Percentiles rank a stretch among this genome's conserved stretches.
phyloP scores from a whole-genome alignment of 371 early-diverging fungal genomes.

The Rhizoclosmatium hyalinum region DNA sequence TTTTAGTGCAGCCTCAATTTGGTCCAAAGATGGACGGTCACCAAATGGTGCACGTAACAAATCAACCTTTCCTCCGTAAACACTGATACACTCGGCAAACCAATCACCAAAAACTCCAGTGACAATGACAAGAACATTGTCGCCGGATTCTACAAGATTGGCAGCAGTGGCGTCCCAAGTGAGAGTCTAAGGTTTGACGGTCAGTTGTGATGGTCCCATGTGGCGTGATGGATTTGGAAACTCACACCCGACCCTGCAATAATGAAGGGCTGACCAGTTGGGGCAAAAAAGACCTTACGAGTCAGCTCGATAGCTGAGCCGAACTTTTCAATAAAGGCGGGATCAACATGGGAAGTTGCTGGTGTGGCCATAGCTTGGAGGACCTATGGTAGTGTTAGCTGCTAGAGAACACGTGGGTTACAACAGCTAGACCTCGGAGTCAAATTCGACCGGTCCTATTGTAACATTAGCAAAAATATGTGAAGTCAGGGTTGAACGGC shows the following conservation, averaged over 20 bases:
- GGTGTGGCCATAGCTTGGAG: conserved; percentile 88
- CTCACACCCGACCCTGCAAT: conserved; percentile 84
- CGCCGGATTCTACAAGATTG: conserved; percentile 89
- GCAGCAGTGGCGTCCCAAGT: conserved; percentile 95
- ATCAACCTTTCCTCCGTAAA: conserved; percentile 88
- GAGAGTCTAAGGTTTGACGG: conserved; percentile 44
- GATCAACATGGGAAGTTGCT: conserved; percentile 93
- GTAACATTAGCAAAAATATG: not conserved
- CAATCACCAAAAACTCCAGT: conserved; percentile 97
- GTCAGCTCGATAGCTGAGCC: conserved; percentile 85
- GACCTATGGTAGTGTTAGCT: conserved; percentile 29
- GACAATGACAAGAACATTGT: conserved; percentile 87
- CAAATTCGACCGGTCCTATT: conserved; percentile 31
- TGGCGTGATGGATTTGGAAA: conserved; percentile 71
- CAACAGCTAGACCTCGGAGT: conserved; percentile 8
- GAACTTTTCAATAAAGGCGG: conserved; percentile 85
- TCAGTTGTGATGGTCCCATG: not conserved
- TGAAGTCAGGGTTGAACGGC: not conserved
- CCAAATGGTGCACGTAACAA: conserved; percentile 76
- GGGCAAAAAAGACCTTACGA: conserved; percentile 79
- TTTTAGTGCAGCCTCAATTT: conserved; percentile 63
- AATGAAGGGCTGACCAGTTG: conserved; percentile 91
- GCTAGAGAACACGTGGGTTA: not conserved
- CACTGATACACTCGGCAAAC: conserved; percentile 88
- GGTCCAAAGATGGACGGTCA: conserved; percentile 58